Evolutionary conservation across 208 protist species (phyloP).

Genomic region (Leishmania turanica): DNA sequence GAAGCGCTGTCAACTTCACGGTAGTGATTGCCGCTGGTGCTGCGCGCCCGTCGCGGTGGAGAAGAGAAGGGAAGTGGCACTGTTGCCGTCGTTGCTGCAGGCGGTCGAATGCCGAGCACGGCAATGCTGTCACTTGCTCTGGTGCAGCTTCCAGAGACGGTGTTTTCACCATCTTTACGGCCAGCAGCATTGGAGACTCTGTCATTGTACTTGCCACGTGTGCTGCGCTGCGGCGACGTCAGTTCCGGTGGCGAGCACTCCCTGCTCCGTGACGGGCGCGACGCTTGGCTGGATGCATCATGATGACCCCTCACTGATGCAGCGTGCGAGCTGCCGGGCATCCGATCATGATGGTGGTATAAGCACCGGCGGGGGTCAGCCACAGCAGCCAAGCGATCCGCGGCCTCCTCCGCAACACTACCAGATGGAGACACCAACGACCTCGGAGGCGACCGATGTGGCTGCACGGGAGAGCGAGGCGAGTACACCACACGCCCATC

Average conservation of each 20-base stretch:
- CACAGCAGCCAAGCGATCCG: not conserved
- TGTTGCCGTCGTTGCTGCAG: not conserved
- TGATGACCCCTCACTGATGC: not conserved
- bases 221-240: not conserved
- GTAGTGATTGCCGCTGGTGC: not conserved
- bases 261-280: not conserved
- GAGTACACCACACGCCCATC: not conserved
- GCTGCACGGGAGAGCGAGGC: not conserved
- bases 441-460: not conserved
- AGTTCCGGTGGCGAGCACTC: constrained; percentile 9
- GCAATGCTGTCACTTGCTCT: not conserved
- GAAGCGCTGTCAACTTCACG: not conserved
- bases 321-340: not conserved
- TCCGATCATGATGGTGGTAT: not conserved
- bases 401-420: not conserved
- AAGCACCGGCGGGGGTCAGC: constrained; percentile 5
- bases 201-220: not conserved
- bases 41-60: not conserved
- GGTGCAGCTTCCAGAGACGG: not conserved
- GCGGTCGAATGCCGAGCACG: not conserved
- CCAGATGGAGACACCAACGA: not conserved
- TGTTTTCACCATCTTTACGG: not conserved
- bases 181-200: not conserved
- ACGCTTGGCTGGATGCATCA: not conserved
- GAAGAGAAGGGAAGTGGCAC: constrained; percentile 12